Evolutionary conservation across 2,329 filamentous ascomycete genomes (phyloP).

Genomic region (Dactylonectria estremocensis): DNA sequence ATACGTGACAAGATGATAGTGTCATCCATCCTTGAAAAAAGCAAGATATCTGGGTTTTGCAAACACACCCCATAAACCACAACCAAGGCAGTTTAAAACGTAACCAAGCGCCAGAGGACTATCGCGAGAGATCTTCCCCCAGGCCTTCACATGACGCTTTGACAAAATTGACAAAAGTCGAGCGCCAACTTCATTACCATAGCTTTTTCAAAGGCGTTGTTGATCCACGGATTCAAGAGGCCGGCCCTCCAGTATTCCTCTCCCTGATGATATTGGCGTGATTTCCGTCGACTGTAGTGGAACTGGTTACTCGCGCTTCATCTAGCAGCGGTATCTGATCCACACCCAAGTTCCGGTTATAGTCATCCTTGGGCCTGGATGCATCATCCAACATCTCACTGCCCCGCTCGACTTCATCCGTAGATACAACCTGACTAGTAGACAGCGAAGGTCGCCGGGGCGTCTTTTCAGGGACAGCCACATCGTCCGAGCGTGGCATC

Average conservation of each 20-base stretch:
- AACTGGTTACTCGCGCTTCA: constrained; percentile 54
- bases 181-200: neutral
- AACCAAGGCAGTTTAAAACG: constrained; percentile 4
- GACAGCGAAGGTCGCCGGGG: constrained; percentile 36
- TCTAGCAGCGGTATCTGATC: constrained; percentile 73
- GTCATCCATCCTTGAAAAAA: constrained; percentile 6
- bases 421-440: constrained; percentile 34
- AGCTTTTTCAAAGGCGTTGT: neutral
- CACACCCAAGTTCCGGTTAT: constrained; percentile 53
- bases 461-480: constrained; percentile 27
- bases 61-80: constrained; percentile 18
- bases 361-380: constrained; percentile 36
- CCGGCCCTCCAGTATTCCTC: constrained; percentile 56
- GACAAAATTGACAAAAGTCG: neutral
- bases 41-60: neutral
- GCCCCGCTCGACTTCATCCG: constrained; percentile 38
- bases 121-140: neutral
- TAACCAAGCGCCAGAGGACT: constrained; percentile 6
- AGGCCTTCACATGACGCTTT: neutral
- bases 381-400: constrained; percentile 35
- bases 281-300: constrained; percentile 61
- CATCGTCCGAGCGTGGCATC: constrained; percentile 48
- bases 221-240: neutral
- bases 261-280: constrained; percentile 64
- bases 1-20: neutral